A percentile compares a stretch with the other conserved stretches of the same genome.
Conservation (phyloP, 306 rosid species). For the Prunus salicina region DNA sequence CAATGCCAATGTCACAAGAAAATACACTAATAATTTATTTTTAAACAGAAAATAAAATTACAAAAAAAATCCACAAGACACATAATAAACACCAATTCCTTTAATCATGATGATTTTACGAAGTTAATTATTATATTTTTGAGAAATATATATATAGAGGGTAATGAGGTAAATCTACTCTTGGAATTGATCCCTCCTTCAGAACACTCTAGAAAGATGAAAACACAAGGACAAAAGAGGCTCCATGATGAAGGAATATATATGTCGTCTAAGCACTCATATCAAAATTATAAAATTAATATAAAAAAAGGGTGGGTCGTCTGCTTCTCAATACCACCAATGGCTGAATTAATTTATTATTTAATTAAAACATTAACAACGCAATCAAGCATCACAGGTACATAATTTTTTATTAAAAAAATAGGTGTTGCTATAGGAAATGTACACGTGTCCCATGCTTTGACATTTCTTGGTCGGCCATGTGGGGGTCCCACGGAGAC, state of each 20-base stretch:
- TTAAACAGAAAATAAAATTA: too few relatives aligned
- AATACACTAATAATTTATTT: neutral
- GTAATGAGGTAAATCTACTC: neutral
- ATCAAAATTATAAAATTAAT: neutral
- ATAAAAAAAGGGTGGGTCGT: neutral
- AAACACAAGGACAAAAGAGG: slow-evolving; percentile 2
- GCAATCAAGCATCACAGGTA: neutral
- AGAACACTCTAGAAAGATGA: slow-evolving; percentile 30
- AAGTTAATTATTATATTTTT: too few relatives aligned
- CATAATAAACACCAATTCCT: too few relatives aligned
- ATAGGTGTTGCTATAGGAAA: neutral
- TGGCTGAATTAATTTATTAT: neutral
- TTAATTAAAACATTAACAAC: neutral
- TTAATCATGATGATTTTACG: too few relatives aligned
- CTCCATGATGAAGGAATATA: neutral
- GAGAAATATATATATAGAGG: neutral
- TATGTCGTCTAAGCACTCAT: slow-evolving; percentile 24
- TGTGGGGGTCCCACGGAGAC: neutral
- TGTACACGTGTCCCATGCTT: slow-evolving; percentile 24
- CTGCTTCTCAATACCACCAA: neutral
- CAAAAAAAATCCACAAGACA: too few relatives aligned
- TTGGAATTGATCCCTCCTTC: neutral
- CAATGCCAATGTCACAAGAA: neutral
- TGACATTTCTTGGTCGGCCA: slow-evolving; percentile 7
- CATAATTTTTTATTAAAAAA: neutral